Evolutionary conservation across 1,284 basidiomycete species (phyloP).

Genomic region (Cutaneotrichosporon cutaneum): DNA sequence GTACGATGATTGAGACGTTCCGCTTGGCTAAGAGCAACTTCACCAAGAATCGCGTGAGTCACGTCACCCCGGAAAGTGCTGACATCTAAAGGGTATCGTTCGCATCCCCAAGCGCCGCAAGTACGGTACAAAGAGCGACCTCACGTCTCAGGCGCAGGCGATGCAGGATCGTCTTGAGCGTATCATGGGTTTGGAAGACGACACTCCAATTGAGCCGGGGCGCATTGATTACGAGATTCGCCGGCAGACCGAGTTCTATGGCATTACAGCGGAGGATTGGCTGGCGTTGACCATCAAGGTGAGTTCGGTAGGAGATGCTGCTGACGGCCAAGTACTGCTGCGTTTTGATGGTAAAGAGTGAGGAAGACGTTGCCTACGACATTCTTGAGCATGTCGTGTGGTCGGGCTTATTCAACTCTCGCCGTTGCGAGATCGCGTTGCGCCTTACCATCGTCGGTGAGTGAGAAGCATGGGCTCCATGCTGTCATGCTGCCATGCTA

Average conservation of each 20-base stretch:
- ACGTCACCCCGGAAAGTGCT: neutral
- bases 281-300: slow-evolving; percentile 80
- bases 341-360: slow-evolving; percentile 64
- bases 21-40: slow-evolving; percentile 81
- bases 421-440: slow-evolving; percentile 66
- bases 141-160: slow-evolving; percentile 36
- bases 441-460: slow-evolving; percentile 69
- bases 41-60: slow-evolving; percentile 64
- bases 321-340: slow-evolving; percentile 69
- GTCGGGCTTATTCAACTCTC: slow-evolving; percentile 72
- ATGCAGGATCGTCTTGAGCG: slow-evolving; percentile 51
- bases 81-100: slow-evolving; percentile 36
- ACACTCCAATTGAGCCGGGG: slow-evolving; percentile 31
- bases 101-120: slow-evolving; percentile 35
- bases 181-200: slow-evolving; percentile 46
- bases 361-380: slow-evolving; percentile 69
- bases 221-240: slow-evolving; percentile 30
- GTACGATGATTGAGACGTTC: slow-evolving; percentile 82
- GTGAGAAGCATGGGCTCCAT: no score
- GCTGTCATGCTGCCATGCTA: slow-evolving; percentile 1
- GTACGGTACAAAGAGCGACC: slow-evolving; percentile 30
- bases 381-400: slow-evolving; percentile 73
- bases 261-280: slow-evolving; percentile 84
- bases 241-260: slow-evolving; percentile 62
- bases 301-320: slow-evolving; percentile 24